Evolutionary conservation across 2,329 filamentous ascomycete species (phyloP).

Genomic region (Cladosporium sp.): DNA sequence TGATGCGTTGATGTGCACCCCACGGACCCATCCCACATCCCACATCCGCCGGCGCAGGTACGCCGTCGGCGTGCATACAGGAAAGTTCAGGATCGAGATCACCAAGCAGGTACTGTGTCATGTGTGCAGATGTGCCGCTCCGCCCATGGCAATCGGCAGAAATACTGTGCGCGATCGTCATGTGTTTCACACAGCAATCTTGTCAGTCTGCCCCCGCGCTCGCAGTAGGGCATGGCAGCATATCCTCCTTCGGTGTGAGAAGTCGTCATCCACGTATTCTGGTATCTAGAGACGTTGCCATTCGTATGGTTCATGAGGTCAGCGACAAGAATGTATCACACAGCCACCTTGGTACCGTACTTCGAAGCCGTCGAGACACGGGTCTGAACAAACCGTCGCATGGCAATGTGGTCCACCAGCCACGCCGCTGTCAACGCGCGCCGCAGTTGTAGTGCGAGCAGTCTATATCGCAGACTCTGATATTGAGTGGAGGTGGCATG

Average conservation of each 20-base stretch:
- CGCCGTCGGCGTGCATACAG: not conserved
- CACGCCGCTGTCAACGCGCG: not conserved
- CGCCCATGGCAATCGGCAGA: not conserved
- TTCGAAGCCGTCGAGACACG: not conserved
- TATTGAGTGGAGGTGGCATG: not conserved
- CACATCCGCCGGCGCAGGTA: not conserved
- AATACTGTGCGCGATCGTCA: not conserved
- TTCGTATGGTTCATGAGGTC: not conserved
- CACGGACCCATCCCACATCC: conserved; percentile 3
- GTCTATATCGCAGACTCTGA: not conserved
- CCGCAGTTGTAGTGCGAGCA: not conserved
- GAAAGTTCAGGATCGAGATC: conserved; percentile 12
- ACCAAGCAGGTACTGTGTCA: not conserved
- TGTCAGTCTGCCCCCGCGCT: not conserved
- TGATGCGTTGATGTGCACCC: not conserved
- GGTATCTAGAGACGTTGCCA: not conserved
- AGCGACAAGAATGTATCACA: not conserved
- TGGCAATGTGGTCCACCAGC: not conserved
- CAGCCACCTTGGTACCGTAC: not conserved
- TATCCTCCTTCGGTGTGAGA: not conserved
- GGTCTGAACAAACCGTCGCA: not conserved
- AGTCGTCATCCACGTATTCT: not conserved
- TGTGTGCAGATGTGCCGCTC: not conserved
- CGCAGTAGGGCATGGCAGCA: not conserved
- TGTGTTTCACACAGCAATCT: conserved; percentile 3